Evolutionary conservation across 139 green algal genomes (phyloP).

Genomic region (Chlorella sp.): DNA sequence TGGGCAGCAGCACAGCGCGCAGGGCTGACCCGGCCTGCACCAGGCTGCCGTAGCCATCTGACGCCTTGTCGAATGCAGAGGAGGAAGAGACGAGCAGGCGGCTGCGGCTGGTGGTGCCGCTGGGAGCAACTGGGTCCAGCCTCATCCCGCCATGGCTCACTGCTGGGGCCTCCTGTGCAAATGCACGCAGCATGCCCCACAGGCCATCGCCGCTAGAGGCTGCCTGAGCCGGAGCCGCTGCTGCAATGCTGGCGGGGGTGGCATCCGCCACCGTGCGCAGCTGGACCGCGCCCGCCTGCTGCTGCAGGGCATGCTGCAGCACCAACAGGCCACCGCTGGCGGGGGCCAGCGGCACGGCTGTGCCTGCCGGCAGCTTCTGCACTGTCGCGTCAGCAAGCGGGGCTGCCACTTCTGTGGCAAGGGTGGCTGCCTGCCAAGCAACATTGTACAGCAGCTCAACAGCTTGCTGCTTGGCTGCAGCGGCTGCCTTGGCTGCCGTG

Average conservation of each 20-base stretch:
- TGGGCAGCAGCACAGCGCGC: slow-evolving; percentile 41
- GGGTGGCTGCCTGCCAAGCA: slow-evolving; percentile 14
- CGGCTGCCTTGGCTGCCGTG: neutral
- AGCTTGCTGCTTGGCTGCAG: neutral
- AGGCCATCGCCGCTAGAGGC: neutral
- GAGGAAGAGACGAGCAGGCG: too few species aligned
- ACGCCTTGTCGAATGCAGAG: neutral
- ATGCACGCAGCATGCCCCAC: slow-evolving; percentile 61
- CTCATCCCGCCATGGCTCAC: slow-evolving; percentile 14
- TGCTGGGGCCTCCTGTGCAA: slow-evolving; percentile 43
- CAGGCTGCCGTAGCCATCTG: slow-evolving; percentile 56
- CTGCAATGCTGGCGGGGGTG: neutral
- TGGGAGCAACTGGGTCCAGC: neutral
- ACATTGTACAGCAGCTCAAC: slow-evolving; percentile 37
- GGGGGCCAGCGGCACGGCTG: neutral
- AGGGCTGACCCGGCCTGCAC: slow-evolving; percentile 9
- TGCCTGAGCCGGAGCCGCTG: neutral
- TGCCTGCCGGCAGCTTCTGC: neutral
- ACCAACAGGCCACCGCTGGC: neutral
- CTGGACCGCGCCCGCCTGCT: neutral
- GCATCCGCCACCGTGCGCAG: neutral
- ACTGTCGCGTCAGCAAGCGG: too few species aligned
- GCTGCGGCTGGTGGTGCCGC: neutral
- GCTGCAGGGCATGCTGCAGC: slow-evolving; percentile 19
- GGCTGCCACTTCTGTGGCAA: neutral